Percentiles rank a stretch among this genome's conserved stretches.
These are phyloP conservation scores for Diaporthe longicolla DNA, from an alignment of 2,329 filamentous ascomycete genomes.

Conservation along the genomic window DNA sequence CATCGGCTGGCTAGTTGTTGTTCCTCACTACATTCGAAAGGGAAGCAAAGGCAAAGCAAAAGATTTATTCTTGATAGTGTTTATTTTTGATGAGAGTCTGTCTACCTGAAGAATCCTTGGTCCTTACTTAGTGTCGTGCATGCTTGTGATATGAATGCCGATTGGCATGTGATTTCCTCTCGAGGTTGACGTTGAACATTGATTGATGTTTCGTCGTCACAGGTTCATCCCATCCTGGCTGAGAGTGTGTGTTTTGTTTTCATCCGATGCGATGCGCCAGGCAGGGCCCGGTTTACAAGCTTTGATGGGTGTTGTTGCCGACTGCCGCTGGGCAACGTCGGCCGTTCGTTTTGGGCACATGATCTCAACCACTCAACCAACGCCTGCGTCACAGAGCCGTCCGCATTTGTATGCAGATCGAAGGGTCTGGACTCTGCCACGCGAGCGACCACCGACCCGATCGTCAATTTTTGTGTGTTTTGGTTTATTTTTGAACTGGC, in stretches of 20 bases:
- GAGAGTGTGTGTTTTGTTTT: background rate
- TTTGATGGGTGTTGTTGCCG: background rate
- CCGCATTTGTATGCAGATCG: too few species aligned
- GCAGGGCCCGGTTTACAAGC: background rate
- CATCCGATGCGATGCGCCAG: too few species aligned
- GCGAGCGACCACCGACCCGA: background rate
- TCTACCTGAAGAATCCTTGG: background rate
- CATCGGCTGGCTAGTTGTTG: conserved; percentile 41
- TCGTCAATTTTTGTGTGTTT: background rate
- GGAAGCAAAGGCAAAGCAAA: conserved; percentile 31
- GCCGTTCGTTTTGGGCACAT: too few species aligned
- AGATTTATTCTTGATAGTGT: conserved; percentile 40
- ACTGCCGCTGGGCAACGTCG: background rate
- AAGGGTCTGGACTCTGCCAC: conserved; percentile 4
- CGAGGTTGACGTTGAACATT: background rate
- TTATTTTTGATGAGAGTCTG: conserved; percentile 39
- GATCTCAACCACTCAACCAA: background rate
- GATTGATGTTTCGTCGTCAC: background rate
- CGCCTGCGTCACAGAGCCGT: too few species aligned
- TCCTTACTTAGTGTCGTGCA: fast-evolving
- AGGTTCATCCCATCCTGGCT: conserved; percentile 11
- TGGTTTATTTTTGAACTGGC: too few species aligned
- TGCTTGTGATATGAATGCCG: background rate
- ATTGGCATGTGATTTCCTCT: too few species aligned
- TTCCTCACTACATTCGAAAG: conserved; percentile 8